Conservation (phyloP, 345 rosid genomes). For the Alliaria petiolata region DNA sequence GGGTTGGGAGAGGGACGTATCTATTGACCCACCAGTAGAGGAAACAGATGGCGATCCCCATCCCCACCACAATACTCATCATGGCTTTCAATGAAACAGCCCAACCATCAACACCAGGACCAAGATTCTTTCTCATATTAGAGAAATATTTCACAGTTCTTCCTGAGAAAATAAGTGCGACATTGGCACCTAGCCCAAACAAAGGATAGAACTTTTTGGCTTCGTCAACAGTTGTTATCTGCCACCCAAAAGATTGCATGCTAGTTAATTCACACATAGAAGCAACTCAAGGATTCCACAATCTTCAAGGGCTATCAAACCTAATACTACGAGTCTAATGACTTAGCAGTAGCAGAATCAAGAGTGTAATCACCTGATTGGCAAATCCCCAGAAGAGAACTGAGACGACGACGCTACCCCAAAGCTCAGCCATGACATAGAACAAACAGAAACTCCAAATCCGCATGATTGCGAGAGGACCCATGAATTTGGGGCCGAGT, state of each 20-base stretch:
- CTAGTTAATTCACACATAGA: neutral
- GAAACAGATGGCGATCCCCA: slow-evolving; percentile 82
- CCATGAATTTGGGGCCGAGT: slow-evolving; percentile 92
- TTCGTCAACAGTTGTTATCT: slow-evolving; percentile 95
- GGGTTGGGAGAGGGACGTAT: slow-evolving; percentile 73
- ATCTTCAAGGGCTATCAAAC: neutral
- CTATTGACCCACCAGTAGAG: slow-evolving; percentile 95
- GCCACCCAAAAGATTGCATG: slow-evolving; percentile 30
- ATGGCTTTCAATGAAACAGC: slow-evolving; percentile 87
- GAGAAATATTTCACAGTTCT: slow-evolving; percentile 96
- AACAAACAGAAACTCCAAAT: slow-evolving; percentile 97
- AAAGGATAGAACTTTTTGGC: slow-evolving; percentile 94
- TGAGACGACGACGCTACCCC: slow-evolving; percentile 97
- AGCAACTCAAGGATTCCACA: neutral
- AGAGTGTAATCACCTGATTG: slow-evolving; percentile 67
- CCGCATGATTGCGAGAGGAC: slow-evolving; percentile 93
- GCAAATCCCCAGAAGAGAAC: slow-evolving; percentile 99
- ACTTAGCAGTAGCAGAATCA: neutral
- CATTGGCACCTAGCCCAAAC: slow-evolving; percentile 92
- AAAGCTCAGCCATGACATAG: slow-evolving; percentile 99
- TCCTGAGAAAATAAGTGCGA: slow-evolving; percentile 92
- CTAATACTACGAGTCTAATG: neutral
- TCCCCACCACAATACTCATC: slow-evolving; percentile 92
- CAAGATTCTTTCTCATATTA: slow-evolving; percentile 73
- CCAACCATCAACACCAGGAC: slow-evolving; percentile 99